These are phyloP conservation scores for Leavenworthia alabamica DNA, from an alignment of 345 rosid genomes.

Conservation along the genomic window DNA sequence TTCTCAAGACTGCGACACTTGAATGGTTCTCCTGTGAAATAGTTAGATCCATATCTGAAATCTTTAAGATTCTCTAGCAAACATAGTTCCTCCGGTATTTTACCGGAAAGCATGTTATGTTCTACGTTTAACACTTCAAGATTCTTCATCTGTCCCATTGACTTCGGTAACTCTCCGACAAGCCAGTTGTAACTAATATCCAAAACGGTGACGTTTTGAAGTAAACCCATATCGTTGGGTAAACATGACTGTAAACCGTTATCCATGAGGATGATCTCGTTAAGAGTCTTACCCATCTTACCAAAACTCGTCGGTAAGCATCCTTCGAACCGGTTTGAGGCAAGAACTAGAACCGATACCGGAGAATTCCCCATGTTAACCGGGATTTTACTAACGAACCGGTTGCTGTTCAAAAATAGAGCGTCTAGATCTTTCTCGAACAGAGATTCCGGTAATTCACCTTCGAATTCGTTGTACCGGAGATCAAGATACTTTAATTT, in stretches of 20 bases:
- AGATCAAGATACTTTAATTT: conserved; percentile 65
- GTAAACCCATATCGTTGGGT: conserved; percentile 48
- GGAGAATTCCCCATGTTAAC: conserved; percentile 69
- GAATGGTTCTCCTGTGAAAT: conserved; percentile 43
- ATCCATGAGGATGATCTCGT: conserved; percentile 52
- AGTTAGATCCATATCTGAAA: conserved; percentile 53
- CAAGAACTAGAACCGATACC: conserved; percentile 60
- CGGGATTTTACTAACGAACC: conserved; percentile 55
- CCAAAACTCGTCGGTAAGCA: conserved; percentile 60
- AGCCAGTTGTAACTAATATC: conserved; percentile 58
- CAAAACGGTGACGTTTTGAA: conserved; percentile 54
- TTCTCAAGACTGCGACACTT: conserved; percentile 37
- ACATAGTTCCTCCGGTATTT: conserved; percentile 47
- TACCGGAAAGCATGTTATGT: conserved; percentile 57
- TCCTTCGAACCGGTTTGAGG: conserved; percentile 58
- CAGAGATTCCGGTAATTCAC: conserved; percentile 47
- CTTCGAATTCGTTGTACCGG: conserved; percentile 86
- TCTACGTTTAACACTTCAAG: conserved; percentile 53
- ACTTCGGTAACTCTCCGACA: conserved; percentile 49
- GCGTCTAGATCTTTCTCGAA: conserved; percentile 73
- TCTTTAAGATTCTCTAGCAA: conserved; percentile 46
- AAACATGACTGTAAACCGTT: conserved; percentile 58
- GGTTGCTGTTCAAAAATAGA: conserved; percentile 62
- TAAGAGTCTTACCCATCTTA: conserved; percentile 61
- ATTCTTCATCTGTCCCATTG: conserved; percentile 44